phyloP scores from a whole-genome alignment of 148 eudicot species.

The Chenopodium suecicum region DNA sequence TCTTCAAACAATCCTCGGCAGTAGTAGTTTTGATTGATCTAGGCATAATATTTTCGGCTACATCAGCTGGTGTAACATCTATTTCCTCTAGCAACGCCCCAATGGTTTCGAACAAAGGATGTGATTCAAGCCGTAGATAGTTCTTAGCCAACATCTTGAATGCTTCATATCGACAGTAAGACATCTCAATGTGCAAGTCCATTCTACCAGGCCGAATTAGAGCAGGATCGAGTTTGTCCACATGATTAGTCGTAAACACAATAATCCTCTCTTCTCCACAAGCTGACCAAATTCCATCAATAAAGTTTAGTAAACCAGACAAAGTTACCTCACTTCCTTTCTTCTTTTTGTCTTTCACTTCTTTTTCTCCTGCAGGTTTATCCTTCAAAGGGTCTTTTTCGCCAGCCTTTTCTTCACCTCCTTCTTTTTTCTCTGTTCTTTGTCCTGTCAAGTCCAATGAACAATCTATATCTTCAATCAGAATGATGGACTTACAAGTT shows the following conservation, averaged over 20 bases:
- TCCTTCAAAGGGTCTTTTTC: constrained; percentile 14
- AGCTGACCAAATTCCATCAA: constrained; percentile 46
- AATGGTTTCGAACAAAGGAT: constrained; percentile 28
- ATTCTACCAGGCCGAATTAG: constrained; percentile 41
- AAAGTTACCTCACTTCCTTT: constrained; percentile 35
- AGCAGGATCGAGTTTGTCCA: constrained; percentile 42
- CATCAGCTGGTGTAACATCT: constrained; percentile 42
- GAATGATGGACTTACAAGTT: constrained; percentile 38
- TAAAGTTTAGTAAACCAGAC: constrained; percentile 43
- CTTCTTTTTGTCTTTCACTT: constrained; percentile 18
- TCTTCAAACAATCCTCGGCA: constrained; percentile 26
- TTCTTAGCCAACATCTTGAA: constrained; percentile 43
- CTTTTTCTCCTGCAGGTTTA: not conserved
- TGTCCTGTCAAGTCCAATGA: constrained; percentile 43
- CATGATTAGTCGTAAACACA: constrained; percentile 37
- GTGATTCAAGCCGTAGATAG: constrained; percentile 36
- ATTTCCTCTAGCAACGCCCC: constrained; percentile 28
- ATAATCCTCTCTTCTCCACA: constrained; percentile 41
- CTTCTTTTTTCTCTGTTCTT: constrained; percentile 32
- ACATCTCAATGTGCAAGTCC: constrained; percentile 43
- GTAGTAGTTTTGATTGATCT: constrained; percentile 15
- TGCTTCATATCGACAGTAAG: constrained; percentile 36
- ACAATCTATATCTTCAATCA: constrained; percentile 51
- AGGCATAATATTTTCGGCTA: constrained; percentile 52
- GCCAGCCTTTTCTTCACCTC: not conserved